Evolutionary conservation across 2,329 filamentous ascomycete genomes (phyloP).

Genomic region (Neofusicoccum sp.): DNA sequence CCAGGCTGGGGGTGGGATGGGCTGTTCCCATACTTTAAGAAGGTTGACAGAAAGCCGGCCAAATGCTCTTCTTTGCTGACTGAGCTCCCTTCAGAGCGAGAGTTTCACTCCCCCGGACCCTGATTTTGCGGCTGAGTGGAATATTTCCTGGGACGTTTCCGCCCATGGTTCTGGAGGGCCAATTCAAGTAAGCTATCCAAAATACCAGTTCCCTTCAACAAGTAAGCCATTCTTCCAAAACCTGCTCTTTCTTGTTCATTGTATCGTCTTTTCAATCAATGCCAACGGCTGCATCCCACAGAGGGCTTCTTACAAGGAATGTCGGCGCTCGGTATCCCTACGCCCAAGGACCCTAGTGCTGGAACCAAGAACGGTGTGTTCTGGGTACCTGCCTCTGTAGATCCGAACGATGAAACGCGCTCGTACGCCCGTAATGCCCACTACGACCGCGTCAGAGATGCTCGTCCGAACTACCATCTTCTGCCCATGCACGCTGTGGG

Average conservation of each 20-base stretch:
- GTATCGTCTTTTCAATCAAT: too few species aligned
- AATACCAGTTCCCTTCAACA: neutral
- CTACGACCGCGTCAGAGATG: constrained; percentile 28
- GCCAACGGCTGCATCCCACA: neutral
- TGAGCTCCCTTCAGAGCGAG: neutral
- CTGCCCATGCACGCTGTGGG: constrained; percentile 25
- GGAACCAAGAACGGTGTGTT: constrained; percentile 29
- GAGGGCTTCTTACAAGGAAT: neutral
- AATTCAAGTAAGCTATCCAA: neutral
- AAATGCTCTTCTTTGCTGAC: too few species aligned
- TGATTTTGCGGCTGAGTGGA: neutral
- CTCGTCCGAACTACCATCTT: constrained; percentile 32
- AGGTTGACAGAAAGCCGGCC: neutral
- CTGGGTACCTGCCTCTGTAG: constrained; percentile 21
- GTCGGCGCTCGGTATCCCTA: neutral
- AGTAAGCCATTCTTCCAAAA: neutral
- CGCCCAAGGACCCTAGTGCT: neutral
- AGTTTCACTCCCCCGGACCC: neutral
- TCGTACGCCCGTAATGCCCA: constrained; percentile 34
- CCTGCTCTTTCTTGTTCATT: neutral
- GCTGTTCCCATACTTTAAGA: constrained; percentile 24
- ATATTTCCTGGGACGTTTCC: neutral
- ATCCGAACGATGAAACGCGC: constrained; percentile 28
- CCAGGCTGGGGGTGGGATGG: constrained; percentile 34
- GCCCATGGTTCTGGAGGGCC: neutral